Conservation (phyloP, 352 stramenopile genomes). For the Globisporangium recalcitrans region DNA sequence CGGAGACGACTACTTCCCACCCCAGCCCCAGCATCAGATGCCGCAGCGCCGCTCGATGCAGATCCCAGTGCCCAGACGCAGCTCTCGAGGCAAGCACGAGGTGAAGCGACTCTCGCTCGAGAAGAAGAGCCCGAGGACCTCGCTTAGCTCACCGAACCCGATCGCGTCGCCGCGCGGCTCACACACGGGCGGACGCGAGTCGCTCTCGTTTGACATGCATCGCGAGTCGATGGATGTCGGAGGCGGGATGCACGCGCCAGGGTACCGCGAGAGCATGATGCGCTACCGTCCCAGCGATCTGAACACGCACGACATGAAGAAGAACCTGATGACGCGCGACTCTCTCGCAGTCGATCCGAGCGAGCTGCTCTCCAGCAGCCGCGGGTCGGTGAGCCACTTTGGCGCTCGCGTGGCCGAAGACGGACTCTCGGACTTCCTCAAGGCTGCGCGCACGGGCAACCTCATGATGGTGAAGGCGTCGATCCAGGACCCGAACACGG, state of each 20-base stretch:
- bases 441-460: slow-evolving; percentile 64
- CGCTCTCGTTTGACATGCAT: slow-evolving; percentile 13
- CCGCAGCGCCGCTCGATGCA: slow-evolving; percentile 14
- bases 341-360: slow-evolving; percentile 32
- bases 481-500: slow-evolving; percentile 52
- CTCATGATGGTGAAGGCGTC: slow-evolving; percentile 44
- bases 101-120: slow-evolving; percentile 33
- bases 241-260: background rate
- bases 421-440: slow-evolving; percentile 53
- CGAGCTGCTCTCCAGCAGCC: slow-evolving; percentile 24
- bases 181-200: slow-evolving; percentile 4
- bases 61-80: slow-evolving; percentile 6
- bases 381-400: slow-evolving; percentile 40
- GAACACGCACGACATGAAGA: slow-evolving; percentile 40
- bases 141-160: background rate
- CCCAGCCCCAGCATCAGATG: slow-evolving; percentile 13
- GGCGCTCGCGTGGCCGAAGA: slow-evolving; percentile 48
- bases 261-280: slow-evolving; percentile 62
- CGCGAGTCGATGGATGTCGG: slow-evolving; percentile 11
- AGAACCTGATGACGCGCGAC: slow-evolving; percentile 43
- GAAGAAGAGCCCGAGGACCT: slow-evolving; percentile 17
- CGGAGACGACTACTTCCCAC: slow-evolving; percentile 26
- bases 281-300: slow-evolving; percentile 66
- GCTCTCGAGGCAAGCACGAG: slow-evolving; percentile 25
- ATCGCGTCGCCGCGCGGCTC: slow-evolving; percentile 14